These are phyloP conservation scores for Polysphondylium violaceum DNA, from an alignment of 78 protist species.

Conservation along the genomic window DNA sequence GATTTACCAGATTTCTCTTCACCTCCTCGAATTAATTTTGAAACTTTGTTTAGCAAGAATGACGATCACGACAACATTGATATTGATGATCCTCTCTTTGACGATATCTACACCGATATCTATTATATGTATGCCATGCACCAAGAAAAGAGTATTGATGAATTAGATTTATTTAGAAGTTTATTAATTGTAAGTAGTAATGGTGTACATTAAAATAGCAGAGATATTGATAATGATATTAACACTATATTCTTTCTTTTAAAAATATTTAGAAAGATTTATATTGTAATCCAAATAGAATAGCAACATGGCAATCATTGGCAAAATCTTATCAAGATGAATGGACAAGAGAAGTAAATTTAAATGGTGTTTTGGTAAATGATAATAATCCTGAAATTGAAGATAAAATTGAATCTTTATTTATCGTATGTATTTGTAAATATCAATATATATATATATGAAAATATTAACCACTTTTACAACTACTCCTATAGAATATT, in stretches of 20 bases:
- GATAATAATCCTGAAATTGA: background rate
- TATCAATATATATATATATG: background rate
- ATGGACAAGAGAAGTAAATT: background rate
- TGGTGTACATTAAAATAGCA: no score
- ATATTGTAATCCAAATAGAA: constrained; percentile 61
- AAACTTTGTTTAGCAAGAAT: background rate
- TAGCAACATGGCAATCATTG: constrained; percentile 21
- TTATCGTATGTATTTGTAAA: background rate
- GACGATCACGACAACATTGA: background rate
- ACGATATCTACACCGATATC: constrained; percentile 67
- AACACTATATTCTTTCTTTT: no score
- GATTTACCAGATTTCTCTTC: constrained; percentile 1
- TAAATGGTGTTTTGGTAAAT: background rate
- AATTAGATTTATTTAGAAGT: background rate
- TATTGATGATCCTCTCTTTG: constrained; percentile 35
- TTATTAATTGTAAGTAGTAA: no score
- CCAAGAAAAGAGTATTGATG: background rate
- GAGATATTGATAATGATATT: no score
- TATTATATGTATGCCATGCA: constrained; percentile 55
- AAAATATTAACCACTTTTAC: constrained; percentile 18
- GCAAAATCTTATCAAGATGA: constrained; percentile 11
- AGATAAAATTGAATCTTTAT: background rate
- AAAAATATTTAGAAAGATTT: no score
- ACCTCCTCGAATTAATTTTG: constrained; percentile 11
- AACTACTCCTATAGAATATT: no score